These are phyloP conservation scores for Rhizopus stolonifer DNA, from an alignment of 371 early-diverging fungal genomes.

Conservation along the genomic window DNA sequence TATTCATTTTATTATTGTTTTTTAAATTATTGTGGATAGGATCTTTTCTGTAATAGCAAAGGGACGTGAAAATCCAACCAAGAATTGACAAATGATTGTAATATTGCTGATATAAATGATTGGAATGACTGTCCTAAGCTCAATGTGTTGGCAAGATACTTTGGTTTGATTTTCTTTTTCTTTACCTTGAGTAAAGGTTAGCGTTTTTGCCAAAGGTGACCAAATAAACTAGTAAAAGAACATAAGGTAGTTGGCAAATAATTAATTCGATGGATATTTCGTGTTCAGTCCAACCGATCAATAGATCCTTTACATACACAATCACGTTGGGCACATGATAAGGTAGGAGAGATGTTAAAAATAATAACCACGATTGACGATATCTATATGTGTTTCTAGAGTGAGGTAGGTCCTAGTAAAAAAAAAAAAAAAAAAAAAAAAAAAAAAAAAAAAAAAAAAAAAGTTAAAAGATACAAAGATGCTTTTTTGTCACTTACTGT, in stretches of 20 bases:
- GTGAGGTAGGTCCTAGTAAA: slow-evolving; percentile 8
- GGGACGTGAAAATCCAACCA: slow-evolving; percentile 20
- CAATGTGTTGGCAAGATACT: neutral
- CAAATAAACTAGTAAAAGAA: slow-evolving; percentile 6
- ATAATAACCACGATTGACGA: slow-evolving; percentile 46
- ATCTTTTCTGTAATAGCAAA: neutral
- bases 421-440: too few relatives aligned
- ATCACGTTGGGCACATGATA: slow-evolving; percentile 44
- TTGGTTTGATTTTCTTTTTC: neutral
- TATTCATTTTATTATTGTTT: neutral
- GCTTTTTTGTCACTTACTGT: slow-evolving; percentile 4
- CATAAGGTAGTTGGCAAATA: slow-evolving; percentile 3
- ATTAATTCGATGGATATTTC: neutral
- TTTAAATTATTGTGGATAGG: too few relatives aligned
- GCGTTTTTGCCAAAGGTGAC: slow-evolving; percentile 4
- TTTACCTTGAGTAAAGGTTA: neutral
- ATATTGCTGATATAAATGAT: slow-evolving; percentile 1
- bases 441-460: too few relatives aligned
- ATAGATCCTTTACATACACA: slow-evolving; percentile 48
- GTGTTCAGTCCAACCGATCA: slow-evolving; percentile 42
- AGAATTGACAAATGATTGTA: slow-evolving; percentile 7
- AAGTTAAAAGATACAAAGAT: too few relatives aligned
- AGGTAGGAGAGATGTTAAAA: slow-evolving; percentile 49
- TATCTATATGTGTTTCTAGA: slow-evolving; percentile 40
- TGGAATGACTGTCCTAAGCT: slow-evolving; percentile 4